Evolutionary conservation across 1,284 basidiomycete genomes (phyloP).

Genomic region (Ustilago shanxiensis): DNA sequence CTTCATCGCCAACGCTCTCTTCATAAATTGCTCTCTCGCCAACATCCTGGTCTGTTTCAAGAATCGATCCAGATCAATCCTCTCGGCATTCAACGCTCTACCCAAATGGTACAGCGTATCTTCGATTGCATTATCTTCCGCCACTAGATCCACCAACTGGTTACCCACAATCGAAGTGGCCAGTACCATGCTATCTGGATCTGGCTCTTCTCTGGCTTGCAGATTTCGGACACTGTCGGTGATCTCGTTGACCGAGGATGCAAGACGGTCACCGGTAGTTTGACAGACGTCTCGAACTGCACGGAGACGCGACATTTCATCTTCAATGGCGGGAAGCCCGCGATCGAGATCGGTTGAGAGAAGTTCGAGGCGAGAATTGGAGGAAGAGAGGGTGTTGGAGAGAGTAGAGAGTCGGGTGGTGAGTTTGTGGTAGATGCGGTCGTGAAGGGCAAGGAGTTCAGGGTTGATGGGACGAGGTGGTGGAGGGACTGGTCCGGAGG

Average conservation of each 20-base stretch:
- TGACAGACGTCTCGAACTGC: constrained; percentile 93
- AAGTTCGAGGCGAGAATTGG: constrained; percentile 81
- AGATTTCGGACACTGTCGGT: constrained; percentile 78
- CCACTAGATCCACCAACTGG: constrained; percentile 86
- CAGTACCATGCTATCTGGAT: constrained; percentile 57
- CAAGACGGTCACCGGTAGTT: constrained; percentile 79
- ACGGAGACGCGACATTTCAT: constrained; percentile 94
- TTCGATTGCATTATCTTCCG: constrained; percentile 98
- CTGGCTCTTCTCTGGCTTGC: constrained; percentile 40
- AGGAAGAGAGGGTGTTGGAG: constrained; percentile 77
- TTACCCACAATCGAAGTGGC: constrained; percentile 66
- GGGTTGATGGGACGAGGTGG: constrained; percentile 83
- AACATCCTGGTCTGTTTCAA: constrained; percentile 67
- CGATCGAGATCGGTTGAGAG: constrained; percentile 85
- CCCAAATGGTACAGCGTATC: constrained; percentile 98
- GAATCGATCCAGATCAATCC: constrained; percentile 62
- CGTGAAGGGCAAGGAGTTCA: constrained; percentile 86
- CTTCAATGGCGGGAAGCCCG: constrained; percentile 90
- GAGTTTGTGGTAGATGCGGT: constrained; percentile 82
- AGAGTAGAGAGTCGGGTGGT: constrained; percentile 79
- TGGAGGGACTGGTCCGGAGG: constrained; percentile 73
- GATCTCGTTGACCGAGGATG: constrained; percentile 76
- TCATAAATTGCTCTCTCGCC: constrained; percentile 67
- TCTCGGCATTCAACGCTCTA: constrained; percentile 87
- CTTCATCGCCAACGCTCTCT: constrained; percentile 63